Evolutionary conservation across 228 moss, liverwort and hornwort genomes (phyloP), one percentile per base, ranked within the genome.

Genomic region (Sphagnum magellanicum): DNA sequence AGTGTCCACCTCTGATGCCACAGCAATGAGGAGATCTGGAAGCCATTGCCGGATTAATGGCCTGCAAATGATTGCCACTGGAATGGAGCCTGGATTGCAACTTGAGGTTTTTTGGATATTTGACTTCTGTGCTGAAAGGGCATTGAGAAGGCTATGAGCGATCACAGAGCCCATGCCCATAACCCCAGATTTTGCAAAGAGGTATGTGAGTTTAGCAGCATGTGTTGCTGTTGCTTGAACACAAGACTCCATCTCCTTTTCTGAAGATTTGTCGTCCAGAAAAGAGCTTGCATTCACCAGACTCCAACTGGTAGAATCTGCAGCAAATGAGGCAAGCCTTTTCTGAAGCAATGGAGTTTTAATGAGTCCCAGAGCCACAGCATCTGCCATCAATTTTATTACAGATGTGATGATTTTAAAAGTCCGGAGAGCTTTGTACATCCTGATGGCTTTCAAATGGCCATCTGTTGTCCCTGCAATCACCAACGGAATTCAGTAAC

Each of bases 321-420:
- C 59, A 50, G 75, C 81, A 16, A 80, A 68, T 52, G 49, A 53
- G 49, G 71, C 70, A 71, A 68, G 65, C 6, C 10, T 60, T 63
- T 75, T 61, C 67, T 71, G 72, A 16, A 63, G 47, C n/a, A 78
- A 66, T 9, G 50, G 65, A 47, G 46, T 67, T 4, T 50, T 73
- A 15, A 78, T 17, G 14, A 84, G 70, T 52, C 81, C 81, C 58
- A 84, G 68, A 58, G 75, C 49, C 46, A 81, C 78, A 71, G 78
- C 72, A 72, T 84, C 84, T 48, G 81, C 64, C 55, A 73, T 61
- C 5, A 67, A 57, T 55, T 75, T 80, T 59, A 76, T 52, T 58
- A 74, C 52, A 17, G 67, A 51, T 15, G 57, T 12, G 6, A 68
- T 5, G 67, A 68, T 57, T 52, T 52, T 68, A 13, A 16, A 8